Base-by-base conservation (phyloP, 176 grass and related monocot genomes). In the Elaeis guineensis region DNA sequence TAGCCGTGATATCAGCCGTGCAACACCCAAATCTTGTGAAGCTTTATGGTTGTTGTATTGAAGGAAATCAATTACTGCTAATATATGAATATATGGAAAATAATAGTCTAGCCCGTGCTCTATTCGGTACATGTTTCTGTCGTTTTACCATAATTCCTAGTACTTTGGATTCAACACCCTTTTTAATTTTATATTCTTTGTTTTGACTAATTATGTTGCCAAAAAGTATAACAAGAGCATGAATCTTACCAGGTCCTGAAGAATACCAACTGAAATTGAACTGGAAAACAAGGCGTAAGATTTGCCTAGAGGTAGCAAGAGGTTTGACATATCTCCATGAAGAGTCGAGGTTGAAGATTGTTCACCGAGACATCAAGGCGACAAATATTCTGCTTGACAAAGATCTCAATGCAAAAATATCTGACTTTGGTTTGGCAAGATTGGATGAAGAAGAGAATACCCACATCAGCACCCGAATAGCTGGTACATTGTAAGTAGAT, bases 331-430 rank as follows among this genome's bases (percentile, higher is more conserved):
- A 86, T 81, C 85, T 95, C 58, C 90, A 95, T 60, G 90, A 95
- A 72, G 90, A 90, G 63, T 90, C 86, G 50, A 78, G 76, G 25
- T 49, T 95, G 69, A 90, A 72, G 89, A 95, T 95, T 49, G 49
- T 95, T 54, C 90, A 95, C 62, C 85, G 90, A 79, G 90, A 95
- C 54, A 95, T 95, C 63, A 95, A 95, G 61, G 73, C 86, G 21
- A 76, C 86, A 51, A 90, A 95, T 77, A 89, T 95, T 83, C 86
- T 90, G 63, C 75, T 90, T 30, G 86, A 95, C 69, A 79, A 81
- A 77, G 86, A 70, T 9, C 57, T 95, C 15, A 73, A 84, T 69
- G 82, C 90, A 17, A 95, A 95, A 79, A 95, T 95, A 75, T 95
- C 86, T 19, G 90, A 95, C 71, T 95, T 95, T 64, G 86, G 86